Evolutionary conservation across 192 early-diverging fungal genomes (phyloP), one percentile per base, ranked within the genome.

Genomic region (Podila clonocystis): DNA sequence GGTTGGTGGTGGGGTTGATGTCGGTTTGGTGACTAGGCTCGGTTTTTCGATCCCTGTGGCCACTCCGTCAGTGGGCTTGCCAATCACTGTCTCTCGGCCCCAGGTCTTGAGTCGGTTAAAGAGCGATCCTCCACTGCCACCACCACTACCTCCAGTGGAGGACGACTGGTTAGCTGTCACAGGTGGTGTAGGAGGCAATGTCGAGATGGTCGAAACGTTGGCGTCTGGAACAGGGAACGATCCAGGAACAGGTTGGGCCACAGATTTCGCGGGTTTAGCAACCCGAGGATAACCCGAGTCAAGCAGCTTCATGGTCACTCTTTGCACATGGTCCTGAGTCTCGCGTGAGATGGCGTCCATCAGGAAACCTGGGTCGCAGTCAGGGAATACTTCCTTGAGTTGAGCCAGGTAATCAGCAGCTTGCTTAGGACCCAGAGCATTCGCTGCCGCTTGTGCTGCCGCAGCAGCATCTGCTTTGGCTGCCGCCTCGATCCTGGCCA

Each of bases 381-480:
- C 88, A 1, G 93, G 88, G 85, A 93, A 95, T 34, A 93, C 84
- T 5, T 82, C 72, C 29, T 73, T 83, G 19, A 91, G 78, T 58
- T 85, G 65, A 4, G 74, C 70, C 3, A 78, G 63, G 38, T 82
- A 84, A 12, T 70, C 59, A 63, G 73, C 60, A 50, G 52, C 50
- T 72, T 69, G 30, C 50, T 65, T 61, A 24, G 66, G 49, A 34
- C 70, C 58, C 41, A 61, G 12, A 29, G 28, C 50, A 38, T 38
- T 38, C 2, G 71, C 60, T 7, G 71, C 65, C 22, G 66, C 75
- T 63, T 74, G 72, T 50, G 67, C 58, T 29, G 63, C 59, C 2
- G 75, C 71, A 0, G 73, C 58, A 33, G 72, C 69, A 29, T 72
- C 63, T 5, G 70, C 75, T 58, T 74, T 68, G 34, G 65, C 67